phyloP scores from a whole-genome alignment of 257 asterid species.

The Cruciata laevipes region DNA sequence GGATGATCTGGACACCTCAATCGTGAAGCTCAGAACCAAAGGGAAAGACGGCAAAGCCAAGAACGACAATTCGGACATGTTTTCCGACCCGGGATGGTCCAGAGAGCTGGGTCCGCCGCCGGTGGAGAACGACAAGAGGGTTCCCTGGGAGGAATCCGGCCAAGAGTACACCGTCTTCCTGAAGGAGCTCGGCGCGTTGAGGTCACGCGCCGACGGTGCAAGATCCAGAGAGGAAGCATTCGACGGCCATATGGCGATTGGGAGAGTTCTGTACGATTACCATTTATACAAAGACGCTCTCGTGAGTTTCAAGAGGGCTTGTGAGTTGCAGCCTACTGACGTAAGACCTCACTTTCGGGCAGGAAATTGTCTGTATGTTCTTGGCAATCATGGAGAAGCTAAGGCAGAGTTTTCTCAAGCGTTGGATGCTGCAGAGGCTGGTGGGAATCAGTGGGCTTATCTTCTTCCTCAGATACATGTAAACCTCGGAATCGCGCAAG shows the following conservation, averaged over 20 bases:
- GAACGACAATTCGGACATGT: constrained; percentile 68
- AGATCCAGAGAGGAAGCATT: constrained; percentile 90
- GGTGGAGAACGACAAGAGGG: constrained; percentile 64
- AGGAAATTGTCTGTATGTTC: constrained; percentile 81
- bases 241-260: constrained; percentile 97
- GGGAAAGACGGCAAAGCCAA: constrained; percentile 75
- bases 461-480: constrained; percentile 97
- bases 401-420: constrained; percentile 85
- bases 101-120: constrained; percentile 77
- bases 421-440: constrained; percentile 87
- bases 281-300: constrained; percentile 74
- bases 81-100: constrained; percentile 94
- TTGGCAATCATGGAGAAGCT: constrained; percentile 63
- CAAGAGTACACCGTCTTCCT: constrained; percentile 67
- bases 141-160: constrained; percentile 73
- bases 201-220: constrained; percentile 88
- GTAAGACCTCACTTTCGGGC: constrained; percentile 95
- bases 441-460: constrained; percentile 98
- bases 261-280: constrained; percentile 75
- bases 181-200: constrained; percentile 77
- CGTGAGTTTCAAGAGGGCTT: constrained; percentile 92
- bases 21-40: constrained; percentile 54
- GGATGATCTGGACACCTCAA: constrained; percentile 72
- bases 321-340: constrained; percentile 84
- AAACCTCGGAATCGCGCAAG: constrained; percentile 87